phyloP scores from a whole-genome alignment of 2,329 filamentous ascomycete species.

The Hymenoscyphus scutula region DNA sequence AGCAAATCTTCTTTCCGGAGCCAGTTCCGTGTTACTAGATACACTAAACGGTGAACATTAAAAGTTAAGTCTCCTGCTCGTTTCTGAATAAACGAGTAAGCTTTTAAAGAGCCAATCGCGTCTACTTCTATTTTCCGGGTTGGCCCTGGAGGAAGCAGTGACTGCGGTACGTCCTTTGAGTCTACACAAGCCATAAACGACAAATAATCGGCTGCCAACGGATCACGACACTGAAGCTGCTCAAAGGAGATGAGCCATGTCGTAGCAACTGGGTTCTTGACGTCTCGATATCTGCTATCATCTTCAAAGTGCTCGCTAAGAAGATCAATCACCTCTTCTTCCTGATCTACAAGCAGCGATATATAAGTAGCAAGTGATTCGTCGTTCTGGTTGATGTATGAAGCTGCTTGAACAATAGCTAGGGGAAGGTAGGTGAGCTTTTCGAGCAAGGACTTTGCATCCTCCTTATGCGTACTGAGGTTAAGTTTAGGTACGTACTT shows the following conservation, averaged over 20 bases:
- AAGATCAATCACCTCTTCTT: constrained; percentile 20
- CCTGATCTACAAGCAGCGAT: constrained; percentile 8
- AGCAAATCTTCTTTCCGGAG: constrained; percentile 16
- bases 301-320: neutral
- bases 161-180: constrained; percentile 40
- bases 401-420: constrained; percentile 41
- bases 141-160: constrained; percentile 34
- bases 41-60: constrained; percentile 24
- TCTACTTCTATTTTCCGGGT: constrained; percentile 10
- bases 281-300: neutral
- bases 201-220: constrained; percentile 38
- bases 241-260: constrained; percentile 44
- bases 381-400: constrained; percentile 40
- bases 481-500: constrained; percentile 24
- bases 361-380: constrained; percentile 4
- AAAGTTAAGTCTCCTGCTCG: constrained; percentile 7
- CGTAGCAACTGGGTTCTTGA: constrained; percentile 18
- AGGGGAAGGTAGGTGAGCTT: constrained; percentile 41
- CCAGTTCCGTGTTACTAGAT: constrained; percentile 23
- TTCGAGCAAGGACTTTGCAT: constrained; percentile 19
- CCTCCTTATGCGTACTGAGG: constrained; percentile 13
- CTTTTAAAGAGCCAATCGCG: constrained; percentile 20
- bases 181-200: constrained; percentile 43
- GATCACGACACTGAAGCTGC: constrained; percentile 35
- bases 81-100: constrained; percentile 24